These are phyloP conservation scores for Colletotrichum sp. DNA, from an alignment of 2,329 filamentous ascomycete genomes.

Conservation along the genomic window DNA sequence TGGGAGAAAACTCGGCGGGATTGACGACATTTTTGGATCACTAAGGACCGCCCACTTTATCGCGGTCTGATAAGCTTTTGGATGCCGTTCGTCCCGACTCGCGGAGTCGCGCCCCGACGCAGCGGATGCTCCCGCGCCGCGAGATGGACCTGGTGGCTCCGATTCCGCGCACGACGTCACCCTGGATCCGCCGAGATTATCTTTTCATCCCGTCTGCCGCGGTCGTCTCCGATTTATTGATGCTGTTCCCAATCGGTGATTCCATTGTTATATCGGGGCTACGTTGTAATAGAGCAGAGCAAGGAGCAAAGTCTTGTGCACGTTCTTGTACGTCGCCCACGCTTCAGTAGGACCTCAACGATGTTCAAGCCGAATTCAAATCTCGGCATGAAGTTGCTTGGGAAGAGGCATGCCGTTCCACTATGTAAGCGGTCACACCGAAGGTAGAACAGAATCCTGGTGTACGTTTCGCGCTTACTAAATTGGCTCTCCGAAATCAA, in stretches of 20 bases:
- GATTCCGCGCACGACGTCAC: neutral
- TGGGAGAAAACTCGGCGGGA: neutral
- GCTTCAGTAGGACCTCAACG: no score
- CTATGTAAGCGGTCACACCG: no score
- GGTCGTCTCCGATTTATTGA: neutral
- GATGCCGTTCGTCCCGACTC: conserved; percentile 10
- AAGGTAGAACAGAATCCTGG: no score
- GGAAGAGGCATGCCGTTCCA: no score
- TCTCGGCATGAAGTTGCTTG: no score
- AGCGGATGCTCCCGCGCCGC: conserved; percentile 6
- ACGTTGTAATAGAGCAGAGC: no score
- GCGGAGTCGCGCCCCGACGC: neutral
- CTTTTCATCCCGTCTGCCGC: neutral
- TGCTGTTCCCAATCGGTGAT: neutral
- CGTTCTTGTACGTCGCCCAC: no score
- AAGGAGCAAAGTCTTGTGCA: no score
- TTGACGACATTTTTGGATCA: conserved; percentile 3
- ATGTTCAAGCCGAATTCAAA: no score
- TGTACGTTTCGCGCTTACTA: no score
- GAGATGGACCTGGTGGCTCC: neutral
- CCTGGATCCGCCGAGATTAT: neutral
- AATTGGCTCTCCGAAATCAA: no score
- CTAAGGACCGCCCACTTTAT: neutral
- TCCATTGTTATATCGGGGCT: no score
- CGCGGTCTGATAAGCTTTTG: neutral